Conservation (phyloP, 148 eudicot genomes). For the Suaeda aralocaspica region DNA sequence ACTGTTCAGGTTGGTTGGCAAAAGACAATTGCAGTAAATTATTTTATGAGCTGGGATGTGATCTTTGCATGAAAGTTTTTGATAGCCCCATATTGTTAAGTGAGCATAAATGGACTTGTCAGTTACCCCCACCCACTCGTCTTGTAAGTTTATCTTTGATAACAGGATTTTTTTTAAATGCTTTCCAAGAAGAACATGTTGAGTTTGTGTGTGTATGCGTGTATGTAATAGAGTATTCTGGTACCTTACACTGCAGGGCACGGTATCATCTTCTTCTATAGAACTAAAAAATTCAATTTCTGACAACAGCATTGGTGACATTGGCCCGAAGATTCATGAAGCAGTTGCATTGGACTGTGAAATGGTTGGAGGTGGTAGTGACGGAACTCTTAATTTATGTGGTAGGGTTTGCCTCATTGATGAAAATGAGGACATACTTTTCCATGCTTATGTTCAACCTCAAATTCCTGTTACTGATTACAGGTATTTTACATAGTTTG, state of each 20-base stretch:
- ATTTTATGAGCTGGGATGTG: constrained; percentile 56
- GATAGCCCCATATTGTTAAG: constrained; percentile 40
- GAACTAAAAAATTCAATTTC: constrained; percentile 24
- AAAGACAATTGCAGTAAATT: constrained; percentile 49
- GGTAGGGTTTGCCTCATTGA: constrained; percentile 77
- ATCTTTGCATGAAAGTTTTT: constrained; percentile 53
- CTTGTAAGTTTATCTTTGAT: constrained; percentile 38
- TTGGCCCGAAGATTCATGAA: constrained; percentile 18
- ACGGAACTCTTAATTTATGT: constrained; percentile 69
- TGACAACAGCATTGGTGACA: constrained; percentile 13
- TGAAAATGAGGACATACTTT: constrained; percentile 60
- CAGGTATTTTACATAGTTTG: constrained; percentile 40
- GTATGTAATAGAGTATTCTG: neutral
- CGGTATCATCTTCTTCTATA: constrained; percentile 22
- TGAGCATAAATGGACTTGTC: constrained; percentile 53
- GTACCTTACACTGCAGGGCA: constrained; percentile 34
- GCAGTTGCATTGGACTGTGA: constrained; percentile 73
- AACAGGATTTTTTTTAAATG: neutral
- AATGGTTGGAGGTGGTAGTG: constrained; percentile 89
- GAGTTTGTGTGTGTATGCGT: neutral
- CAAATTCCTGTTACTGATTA: constrained; percentile 63
- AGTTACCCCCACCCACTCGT: constrained; percentile 43
- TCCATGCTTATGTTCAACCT: constrained; percentile 68
- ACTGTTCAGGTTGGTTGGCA: constrained; percentile 46
- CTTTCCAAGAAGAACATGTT: neutral